These are phyloP conservation scores for Huntiella abstrusa DNA, from an alignment of 2,329 filamentous ascomycete species.

Conservation along the genomic window DNA sequence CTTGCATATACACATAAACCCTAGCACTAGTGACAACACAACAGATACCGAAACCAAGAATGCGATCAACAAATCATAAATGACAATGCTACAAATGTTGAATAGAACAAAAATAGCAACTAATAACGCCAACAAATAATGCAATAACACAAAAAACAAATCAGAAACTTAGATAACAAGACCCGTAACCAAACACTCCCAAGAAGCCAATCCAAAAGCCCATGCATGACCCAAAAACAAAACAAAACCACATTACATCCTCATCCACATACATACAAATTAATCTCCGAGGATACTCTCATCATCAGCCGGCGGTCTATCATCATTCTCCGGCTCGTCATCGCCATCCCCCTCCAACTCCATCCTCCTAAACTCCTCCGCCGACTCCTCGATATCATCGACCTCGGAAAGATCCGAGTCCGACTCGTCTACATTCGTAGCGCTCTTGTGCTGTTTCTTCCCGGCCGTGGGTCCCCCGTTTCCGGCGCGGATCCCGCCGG, in stretches of 20 bases:
- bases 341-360: constrained; percentile 32
- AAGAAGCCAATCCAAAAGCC: not conserved
- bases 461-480: not conserved
- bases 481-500: constrained; percentile 14
- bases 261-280: not conserved
- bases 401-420: constrained; percentile 10
- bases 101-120: not conserved
- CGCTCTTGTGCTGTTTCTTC: constrained; percentile 20
- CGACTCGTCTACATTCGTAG: constrained; percentile 4
- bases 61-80: not conserved
- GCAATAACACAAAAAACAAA: not conserved
- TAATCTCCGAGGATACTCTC: constrained; percentile 24
- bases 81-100: not conserved
- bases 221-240: not conserved
- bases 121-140: not conserved
- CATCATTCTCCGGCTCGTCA: constrained; percentile 20
- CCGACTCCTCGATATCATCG: constrained; percentile 29
- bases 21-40: not conserved
- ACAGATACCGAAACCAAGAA: not conserved
- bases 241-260: not conserved
- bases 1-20: not conserved
- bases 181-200: not conserved
- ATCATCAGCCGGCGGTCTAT: constrained; percentile 11
- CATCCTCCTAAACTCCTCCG: constrained; percentile 35
- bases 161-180: not conserved